A percentile compares a stretch with the other conserved stretches of the same genome.
These are phyloP conservation scores for Quillaja saponaria DNA, from an alignment of 306 rosid species.

Conservation along the genomic window DNA sequence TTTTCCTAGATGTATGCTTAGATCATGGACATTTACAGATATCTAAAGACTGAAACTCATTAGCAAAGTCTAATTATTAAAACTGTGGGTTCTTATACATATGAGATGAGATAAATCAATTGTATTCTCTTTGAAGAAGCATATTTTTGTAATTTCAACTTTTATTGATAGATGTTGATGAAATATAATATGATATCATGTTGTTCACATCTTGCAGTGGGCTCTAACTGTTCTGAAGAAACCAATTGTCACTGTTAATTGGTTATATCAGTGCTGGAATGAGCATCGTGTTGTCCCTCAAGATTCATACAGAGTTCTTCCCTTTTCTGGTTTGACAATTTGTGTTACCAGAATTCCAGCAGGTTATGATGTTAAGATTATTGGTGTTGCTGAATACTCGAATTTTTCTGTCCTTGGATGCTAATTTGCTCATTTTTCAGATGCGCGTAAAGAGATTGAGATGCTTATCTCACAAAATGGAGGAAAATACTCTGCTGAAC, in stretches of 20 bases:
- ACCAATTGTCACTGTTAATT: constrained; percentile 78
- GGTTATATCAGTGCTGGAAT: constrained; percentile 88
- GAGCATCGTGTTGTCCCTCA: constrained; percentile 94
- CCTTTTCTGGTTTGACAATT: constrained; percentile 84
- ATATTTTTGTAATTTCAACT: constrained; percentile 14
- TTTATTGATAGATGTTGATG: constrained; percentile 18
- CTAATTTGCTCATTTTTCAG: constrained; percentile 54
- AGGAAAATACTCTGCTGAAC: constrained; percentile 86
- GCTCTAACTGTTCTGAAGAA: constrained; percentile 85
- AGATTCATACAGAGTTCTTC: constrained; percentile 81
- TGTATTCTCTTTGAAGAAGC: constrained; percentile 16
- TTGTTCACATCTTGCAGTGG: constrained; percentile 63
- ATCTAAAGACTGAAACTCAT: constrained; percentile 18
- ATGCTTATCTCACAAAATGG: constrained; percentile 69
- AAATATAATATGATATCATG: constrained; percentile 28
- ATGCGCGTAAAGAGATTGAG: constrained; percentile 76
- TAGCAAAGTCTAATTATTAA: constrained; percentile 18
- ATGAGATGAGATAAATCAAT: constrained; percentile 11
- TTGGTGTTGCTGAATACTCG: no score
- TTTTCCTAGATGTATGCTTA: constrained; percentile 9
- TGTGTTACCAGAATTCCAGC: constrained; percentile 79
- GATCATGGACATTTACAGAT: constrained; percentile 4
- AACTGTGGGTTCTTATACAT: constrained; percentile 19
- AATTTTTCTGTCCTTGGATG: constrained; percentile 23
- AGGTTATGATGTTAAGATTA: constrained; percentile 74